A percentile compares a stretch with the other conserved stretches of the same genome.
phyloP scores from a whole-genome alignment of 352 stramenopile species.

The Phytopythium oedochilum region DNA sequence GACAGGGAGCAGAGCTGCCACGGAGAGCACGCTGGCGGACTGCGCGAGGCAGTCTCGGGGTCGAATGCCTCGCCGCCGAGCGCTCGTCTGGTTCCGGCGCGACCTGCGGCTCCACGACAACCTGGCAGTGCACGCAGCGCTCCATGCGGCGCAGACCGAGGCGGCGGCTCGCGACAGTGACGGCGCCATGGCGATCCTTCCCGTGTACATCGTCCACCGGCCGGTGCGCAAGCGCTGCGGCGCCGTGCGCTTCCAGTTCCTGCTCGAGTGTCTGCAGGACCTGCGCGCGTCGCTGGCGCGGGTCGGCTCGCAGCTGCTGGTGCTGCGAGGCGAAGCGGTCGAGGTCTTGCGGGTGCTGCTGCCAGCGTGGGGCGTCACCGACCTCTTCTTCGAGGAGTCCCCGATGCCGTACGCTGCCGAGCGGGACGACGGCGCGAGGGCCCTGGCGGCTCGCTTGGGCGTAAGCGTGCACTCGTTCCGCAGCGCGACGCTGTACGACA shows the following conservation, averaged over 20 bases:
- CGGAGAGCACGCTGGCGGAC: background rate
- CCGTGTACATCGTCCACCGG: slow-evolving; percentile 87
- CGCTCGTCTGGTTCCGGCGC: slow-evolving; percentile 93
- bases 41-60: background rate
- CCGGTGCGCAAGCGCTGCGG: slow-evolving; percentile 65
- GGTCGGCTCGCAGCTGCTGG: slow-evolving; percentile 35
- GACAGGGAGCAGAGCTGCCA: too few relatives aligned
- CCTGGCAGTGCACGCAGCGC: slow-evolving; percentile 80
- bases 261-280: slow-evolving; percentile 89
- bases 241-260: slow-evolving; percentile 82
- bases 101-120: slow-evolving; percentile 96
- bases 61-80: slow-evolving; percentile 16
- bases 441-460: slow-evolving; percentile 23
- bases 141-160: slow-evolving; percentile 19
- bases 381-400: slow-evolving; percentile 65
- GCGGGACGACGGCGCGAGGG: slow-evolving; percentile 36
- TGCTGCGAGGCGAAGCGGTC: slow-evolving; percentile 53
- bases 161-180: background rate
- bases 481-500: slow-evolving; percentile 56
- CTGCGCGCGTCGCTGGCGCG: slow-evolving; percentile 35
- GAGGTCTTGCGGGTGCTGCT: slow-evolving; percentile 49
- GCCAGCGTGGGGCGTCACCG: slow-evolving; percentile 53
- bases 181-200: slow-evolving; percentile 33
- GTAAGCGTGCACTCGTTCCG: slow-evolving; percentile 31
- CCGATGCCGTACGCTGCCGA: slow-evolving; percentile 43